These are phyloP conservation scores for Neofusicoccum sp. DNA, from an alignment of 2,329 filamentous ascomycete genomes.

Conservation along the genomic window DNA sequence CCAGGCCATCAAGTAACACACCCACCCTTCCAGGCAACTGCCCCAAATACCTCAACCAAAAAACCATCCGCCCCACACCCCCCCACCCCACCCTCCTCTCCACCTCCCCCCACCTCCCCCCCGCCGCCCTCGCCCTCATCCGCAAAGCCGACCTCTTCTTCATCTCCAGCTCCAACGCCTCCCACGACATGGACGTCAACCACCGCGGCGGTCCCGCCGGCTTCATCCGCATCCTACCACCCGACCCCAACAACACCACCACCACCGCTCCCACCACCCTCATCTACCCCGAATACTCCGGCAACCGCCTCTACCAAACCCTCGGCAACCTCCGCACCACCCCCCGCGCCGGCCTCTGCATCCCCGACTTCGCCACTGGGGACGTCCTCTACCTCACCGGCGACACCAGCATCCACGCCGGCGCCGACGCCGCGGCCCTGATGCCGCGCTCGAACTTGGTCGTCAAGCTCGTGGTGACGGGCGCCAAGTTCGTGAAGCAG, in stretches of 20 bases:
- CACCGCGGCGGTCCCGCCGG: constrained; percentile 72
- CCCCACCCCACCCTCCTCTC: constrained; percentile 56
- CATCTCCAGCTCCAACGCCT: constrained; percentile 64
- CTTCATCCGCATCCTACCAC: constrained; percentile 68
- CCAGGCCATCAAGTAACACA: constrained; percentile 21
- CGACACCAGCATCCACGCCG: constrained; percentile 63
- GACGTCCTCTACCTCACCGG: constrained; percentile 75
- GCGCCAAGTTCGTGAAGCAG: constrained; percentile 60
- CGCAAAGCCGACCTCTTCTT: constrained; percentile 72
- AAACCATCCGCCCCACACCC: constrained; percentile 56
- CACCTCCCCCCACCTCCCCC: constrained; percentile 48
- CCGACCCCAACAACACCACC: constrained; percentile 47
- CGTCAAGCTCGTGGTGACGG: constrained; percentile 63
- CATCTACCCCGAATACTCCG: constrained; percentile 80
- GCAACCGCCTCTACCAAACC: constrained; percentile 80
- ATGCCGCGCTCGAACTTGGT: constrained; percentile 71
- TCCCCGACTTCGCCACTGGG: constrained; percentile 73
- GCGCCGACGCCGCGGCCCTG: constrained; percentile 58
- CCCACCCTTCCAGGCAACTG: constrained; percentile 71
- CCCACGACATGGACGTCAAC: constrained; percentile 76
- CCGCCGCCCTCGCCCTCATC: constrained; percentile 59
- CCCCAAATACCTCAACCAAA: constrained; percentile 82
- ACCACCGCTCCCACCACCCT: constrained; percentile 46
- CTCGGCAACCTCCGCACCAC: constrained; percentile 72
- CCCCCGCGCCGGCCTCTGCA: constrained; percentile 65